Evolutionary conservation across 192 early-diverging fungal genomes (phyloP).

Genomic region (Coemansia sp.): DNA sequence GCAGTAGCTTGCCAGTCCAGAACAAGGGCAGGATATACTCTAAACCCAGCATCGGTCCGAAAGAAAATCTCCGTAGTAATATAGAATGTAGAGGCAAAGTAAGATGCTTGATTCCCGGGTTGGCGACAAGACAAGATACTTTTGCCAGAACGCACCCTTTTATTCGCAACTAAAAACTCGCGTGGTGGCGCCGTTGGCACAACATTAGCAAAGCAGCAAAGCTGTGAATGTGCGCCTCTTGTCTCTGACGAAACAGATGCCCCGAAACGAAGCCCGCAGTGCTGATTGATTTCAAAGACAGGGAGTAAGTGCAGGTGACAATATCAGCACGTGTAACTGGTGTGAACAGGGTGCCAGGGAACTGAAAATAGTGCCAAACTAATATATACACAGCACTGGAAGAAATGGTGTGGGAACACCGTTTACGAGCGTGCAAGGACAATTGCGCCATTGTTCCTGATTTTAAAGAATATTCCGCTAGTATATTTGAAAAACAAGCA

Average conservation of each 20-base stretch:
- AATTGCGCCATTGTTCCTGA: not conserved
- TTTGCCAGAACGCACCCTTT: not conserved
- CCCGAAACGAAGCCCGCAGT: not conserved
- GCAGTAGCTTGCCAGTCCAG: slow-evolving; percentile 3
- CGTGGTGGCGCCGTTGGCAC: not conserved
- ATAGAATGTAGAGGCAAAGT: slow-evolving; percentile 15
- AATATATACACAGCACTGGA: no score
- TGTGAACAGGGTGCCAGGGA: not conserved
- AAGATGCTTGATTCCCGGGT: not conserved
- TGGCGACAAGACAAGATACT: not conserved
- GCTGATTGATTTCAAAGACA: not conserved
- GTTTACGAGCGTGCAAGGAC: not conserved
- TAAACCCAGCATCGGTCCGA: not conserved
- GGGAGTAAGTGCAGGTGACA: not conserved
- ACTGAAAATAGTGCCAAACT: no score
- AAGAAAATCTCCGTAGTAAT: slow-evolving; percentile 31
- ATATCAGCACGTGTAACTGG: not conserved
- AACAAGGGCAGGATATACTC: not conserved
- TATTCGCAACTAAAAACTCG: not conserved
- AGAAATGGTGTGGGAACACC: not conserved
- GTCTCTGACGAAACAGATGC: not conserved
- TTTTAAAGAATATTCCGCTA: no score
- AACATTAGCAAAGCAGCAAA: not conserved
- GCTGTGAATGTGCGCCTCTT: not conserved
- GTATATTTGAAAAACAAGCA: not conserved